Percentiles rank a stretch among this genome's conserved stretches.
Evolutionary conservation across 805 yeast genomes (phyloP).

Genomic region (Wickerhamomyces bisporus): DNA sequence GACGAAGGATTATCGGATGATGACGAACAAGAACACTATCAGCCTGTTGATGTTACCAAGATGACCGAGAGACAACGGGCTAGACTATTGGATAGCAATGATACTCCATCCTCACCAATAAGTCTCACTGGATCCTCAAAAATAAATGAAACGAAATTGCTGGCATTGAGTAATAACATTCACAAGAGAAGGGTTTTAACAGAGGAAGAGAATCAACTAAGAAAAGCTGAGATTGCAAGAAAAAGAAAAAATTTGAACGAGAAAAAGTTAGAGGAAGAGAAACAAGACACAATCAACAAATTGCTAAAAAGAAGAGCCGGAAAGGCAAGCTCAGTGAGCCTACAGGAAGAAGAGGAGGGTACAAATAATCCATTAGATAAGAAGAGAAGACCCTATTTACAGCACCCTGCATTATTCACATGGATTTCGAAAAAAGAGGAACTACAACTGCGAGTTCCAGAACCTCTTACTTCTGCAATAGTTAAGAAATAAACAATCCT

Average conservation of each 20-base stretch:
- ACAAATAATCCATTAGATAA: slow-evolving; percentile 8
- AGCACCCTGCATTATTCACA: slow-evolving; percentile 20
- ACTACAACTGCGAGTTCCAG: slow-evolving; percentile 17
- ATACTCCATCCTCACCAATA: neutral
- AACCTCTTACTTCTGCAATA: slow-evolving; percentile 5
- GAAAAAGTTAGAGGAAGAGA: slow-evolving; percentile 84
- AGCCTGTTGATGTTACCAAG: slow-evolving; percentile 18
- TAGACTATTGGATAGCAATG: slow-evolving; percentile 8
- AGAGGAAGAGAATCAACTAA: slow-evolving; percentile 76
- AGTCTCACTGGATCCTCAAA: slow-evolving; percentile 5
- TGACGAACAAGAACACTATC: slow-evolving; percentile 10
- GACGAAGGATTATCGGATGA: slow-evolving; percentile 20
- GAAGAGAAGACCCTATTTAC: slow-evolving; percentile 19
- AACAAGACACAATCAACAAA: slow-evolving; percentile 85
- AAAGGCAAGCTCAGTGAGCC: slow-evolving; percentile 30
- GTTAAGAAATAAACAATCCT: neutral
- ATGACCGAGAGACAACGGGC: slow-evolving; percentile 27
- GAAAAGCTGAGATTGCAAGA: slow-evolving; percentile 84
- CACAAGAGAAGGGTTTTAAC: slow-evolving; percentile 53
- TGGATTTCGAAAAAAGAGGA: slow-evolving; percentile 17
- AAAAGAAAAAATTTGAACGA: slow-evolving; percentile 81
- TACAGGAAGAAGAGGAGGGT: slow-evolving; percentile 17
- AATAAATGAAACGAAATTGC: slow-evolving; percentile 1
- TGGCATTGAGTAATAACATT: slow-evolving; percentile 18
- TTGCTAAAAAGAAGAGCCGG: slow-evolving; percentile 79